A percentile compares a stretch with the other conserved stretches of the same genome.
phyloP scores from a whole-genome alignment of 2,329 filamentous ascomycete species.

The Hypoxylon sp. region DNA sequence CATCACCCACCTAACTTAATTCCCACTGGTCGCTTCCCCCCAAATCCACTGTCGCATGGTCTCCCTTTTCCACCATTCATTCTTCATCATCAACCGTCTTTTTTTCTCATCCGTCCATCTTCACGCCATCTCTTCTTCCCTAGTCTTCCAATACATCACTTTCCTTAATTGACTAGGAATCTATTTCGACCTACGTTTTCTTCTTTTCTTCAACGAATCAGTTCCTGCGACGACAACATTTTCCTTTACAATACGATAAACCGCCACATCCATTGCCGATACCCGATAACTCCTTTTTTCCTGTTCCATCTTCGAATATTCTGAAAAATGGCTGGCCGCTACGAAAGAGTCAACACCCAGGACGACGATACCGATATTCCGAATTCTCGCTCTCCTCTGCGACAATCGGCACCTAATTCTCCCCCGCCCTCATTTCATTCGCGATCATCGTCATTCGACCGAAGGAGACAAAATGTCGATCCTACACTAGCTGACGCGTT shows the following conservation, averaged over 20 bases:
- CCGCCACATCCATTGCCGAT: constrained; percentile 18
- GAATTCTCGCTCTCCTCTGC: constrained; percentile 43
- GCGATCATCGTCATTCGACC: constrained; percentile 73
- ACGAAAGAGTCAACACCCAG: constrained; percentile 68
- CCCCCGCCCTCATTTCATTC: constrained; percentile 89
- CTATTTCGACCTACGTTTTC: constrained; percentile 18
- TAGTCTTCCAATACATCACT: constrained; percentile 19
- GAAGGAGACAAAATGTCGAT: constrained; percentile 64
- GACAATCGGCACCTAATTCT: constrained; percentile 60
- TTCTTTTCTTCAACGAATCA: constrained; percentile 20
- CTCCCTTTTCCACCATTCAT: constrained; percentile 23
- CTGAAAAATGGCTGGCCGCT: constrained; percentile 61
- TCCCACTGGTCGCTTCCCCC: constrained; percentile 16
- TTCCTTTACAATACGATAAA: constrained; percentile 21
- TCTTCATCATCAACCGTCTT: constrained; percentile 23
- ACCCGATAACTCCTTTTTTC: constrained; percentile 13
- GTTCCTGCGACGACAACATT: constrained; percentile 26
- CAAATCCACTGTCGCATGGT: constrained; percentile 30
- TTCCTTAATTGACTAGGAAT: constrained; percentile 31
- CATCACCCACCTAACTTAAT: constrained; percentile 10
- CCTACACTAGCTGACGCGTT: constrained; percentile 92
- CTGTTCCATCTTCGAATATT: constrained; percentile 25
- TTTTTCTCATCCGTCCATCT: constrained; percentile 23
- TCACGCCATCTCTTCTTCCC: constrained; percentile 21
- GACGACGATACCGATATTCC: constrained; percentile 60